phyloP scores from a whole-genome alignment of 2,329 filamentous ascomycete genomes.

The Colletotrichum coccodes region DNA sequence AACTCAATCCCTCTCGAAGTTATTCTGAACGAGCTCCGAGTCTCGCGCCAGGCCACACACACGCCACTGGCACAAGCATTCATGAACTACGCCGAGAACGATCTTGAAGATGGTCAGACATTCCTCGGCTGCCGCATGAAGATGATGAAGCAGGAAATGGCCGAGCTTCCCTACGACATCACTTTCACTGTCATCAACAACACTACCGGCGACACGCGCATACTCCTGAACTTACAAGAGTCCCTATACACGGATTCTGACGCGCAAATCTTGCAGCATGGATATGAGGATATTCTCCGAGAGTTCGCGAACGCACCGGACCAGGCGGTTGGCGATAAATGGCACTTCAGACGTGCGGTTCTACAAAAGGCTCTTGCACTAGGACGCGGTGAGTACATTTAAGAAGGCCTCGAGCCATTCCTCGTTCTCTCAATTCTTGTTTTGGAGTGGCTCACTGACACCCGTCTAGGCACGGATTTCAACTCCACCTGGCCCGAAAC shows the following conservation, averaged over 20 bases:
- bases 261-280: neutral
- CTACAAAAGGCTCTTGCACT: neutral
- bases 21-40: conserved; percentile 52
- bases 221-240: neutral
- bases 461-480: neutral
- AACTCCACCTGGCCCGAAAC: neutral
- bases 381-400: neutral
- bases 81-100: conserved; percentile 53
- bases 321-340: neutral
- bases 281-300: neutral
- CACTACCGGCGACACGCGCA: neutral
- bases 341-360: neutral
- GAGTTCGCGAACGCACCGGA: neutral
- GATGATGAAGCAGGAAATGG: conserved; percentile 1
- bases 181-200: neutral
- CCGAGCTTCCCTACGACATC: neutral
- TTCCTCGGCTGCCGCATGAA: neutral
- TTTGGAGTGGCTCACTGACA: neutral
- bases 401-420: too few relatives aligned
- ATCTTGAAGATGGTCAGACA: conserved; percentile 34
- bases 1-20: conserved; percentile 59
- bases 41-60: conserved; percentile 47
- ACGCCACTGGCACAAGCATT: conserved; percentile 58
- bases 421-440: too few relatives aligned
- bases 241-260: neutral